Conservation (phyloP, 2,329 filamentous ascomycete species). For the Chaetoscypha palmicola region DNA sequence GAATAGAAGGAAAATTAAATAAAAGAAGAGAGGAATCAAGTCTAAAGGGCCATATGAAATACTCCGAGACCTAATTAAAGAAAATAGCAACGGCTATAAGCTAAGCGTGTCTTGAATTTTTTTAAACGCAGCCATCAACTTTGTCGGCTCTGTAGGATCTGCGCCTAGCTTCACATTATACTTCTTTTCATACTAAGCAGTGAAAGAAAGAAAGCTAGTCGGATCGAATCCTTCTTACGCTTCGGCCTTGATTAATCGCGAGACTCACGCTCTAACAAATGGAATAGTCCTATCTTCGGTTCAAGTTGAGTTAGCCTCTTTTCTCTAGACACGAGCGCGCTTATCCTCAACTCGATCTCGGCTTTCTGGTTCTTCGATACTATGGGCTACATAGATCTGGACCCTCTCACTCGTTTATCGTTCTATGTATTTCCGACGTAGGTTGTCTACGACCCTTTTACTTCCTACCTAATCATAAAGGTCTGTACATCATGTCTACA, state of each 20-base stretch:
- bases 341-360: too few species aligned
- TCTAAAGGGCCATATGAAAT: constrained; percentile 11
- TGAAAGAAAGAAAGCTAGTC: constrained; percentile 18
- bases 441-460: constrained; percentile 14
- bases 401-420: constrained; percentile 11
- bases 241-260: constrained; percentile 14
- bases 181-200: constrained; percentile 17
- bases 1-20: constrained; percentile 1
- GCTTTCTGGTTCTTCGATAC: constrained; percentile 15
- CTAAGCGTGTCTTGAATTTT: constrained; percentile 14
- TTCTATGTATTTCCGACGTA: constrained; percentile 14
- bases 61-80: constrained; percentile 12
- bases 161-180: constrained; percentile 16
- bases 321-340: too few species aligned
- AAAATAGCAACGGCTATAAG: constrained; percentile 13
- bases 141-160: constrained; percentile 16
- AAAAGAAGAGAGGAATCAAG: constrained; percentile 16
- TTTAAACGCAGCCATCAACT: constrained; percentile 16
- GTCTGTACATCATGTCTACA: constrained; percentile 14
- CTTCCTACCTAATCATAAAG: constrained; percentile 16
- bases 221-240: constrained; percentile 15
- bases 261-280: constrained; percentile 16
- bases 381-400: constrained; percentile 12
- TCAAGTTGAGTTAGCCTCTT: too few species aligned
- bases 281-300: constrained; percentile 12